Base-by-base conservation (phyloP, 2,329 filamentous ascomycete species). In the Nemania diffusa region DNA sequence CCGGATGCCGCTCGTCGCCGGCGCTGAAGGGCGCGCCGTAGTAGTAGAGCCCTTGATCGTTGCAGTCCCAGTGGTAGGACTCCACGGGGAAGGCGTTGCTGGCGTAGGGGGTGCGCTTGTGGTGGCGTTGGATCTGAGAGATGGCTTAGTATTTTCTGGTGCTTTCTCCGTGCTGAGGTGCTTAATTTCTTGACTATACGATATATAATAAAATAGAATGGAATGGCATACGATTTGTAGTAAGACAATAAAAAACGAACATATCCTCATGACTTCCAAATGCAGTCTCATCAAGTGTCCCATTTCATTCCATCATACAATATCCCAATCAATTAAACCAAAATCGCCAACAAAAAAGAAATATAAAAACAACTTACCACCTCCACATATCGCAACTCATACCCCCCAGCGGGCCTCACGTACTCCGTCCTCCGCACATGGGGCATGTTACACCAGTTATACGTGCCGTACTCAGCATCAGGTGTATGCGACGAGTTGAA, bases 361-460 rank as follows among this genome's bases (percentile, higher is more conserved):
- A 13, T 60, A 61, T 27, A 50, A 59, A 46, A 27, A 37, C 26
- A 50, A 81, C 84, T 78, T 79, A 92, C 88, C 73, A 94, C 81
- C 79, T 95, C 92, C 7, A 95, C 92, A 76, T 94, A 95, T 73
- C 85, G 80, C 57, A 96, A 81, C 72, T 89, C 82, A 75, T 88
- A 93, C n/a, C 85, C 85, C 0, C 79, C 70, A 1, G 81, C 73
- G 0, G 85, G 81, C 67, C 79, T 83, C 15, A 84, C 78, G 75
- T 96, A 96, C 73, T 92, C 91, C 15, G 79, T 78, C 24, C 78
- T 80, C 34, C 92, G 85, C n/a, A 92, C 90, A 79, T 95, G 93
- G 0, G 93, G 92, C 92, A 96, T 96, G 75, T 96, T 94, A 79
- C 92, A 96, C 85, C 85, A 95, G 78, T 95, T 93, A 79, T 94